Percentiles rank a stretch among this genome's conserved stretches.
Evolutionary conservation across 257 asterid genomes (phyloP).

Genomic region (Galeopsis tetrahit): DNA sequence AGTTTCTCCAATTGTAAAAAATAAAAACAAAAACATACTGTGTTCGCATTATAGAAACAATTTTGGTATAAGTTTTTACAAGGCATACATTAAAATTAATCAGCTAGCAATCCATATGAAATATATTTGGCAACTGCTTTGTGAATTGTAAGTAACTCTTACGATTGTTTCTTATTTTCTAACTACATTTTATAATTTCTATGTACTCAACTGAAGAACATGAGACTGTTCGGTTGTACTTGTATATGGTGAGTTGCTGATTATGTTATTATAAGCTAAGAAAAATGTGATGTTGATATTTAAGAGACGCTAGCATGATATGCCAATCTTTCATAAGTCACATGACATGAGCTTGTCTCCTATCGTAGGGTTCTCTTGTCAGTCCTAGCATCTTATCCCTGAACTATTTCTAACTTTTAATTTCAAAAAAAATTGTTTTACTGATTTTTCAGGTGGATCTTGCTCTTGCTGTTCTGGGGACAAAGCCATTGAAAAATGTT

Average conservation of each 20-base stretch:
- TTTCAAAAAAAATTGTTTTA: slow-evolving; percentile 16
- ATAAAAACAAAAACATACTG: neutral
- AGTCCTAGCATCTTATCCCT: slow-evolving; percentile 34
- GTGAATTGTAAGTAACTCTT: neutral
- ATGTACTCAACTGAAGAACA: neutral
- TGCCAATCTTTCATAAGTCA: slow-evolving; percentile 86
- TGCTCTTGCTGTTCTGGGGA: slow-evolving; percentile 81
- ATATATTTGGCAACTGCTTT: neutral
- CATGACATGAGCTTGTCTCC: slow-evolving; percentile 79
- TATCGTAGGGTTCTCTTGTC: slow-evolving; percentile 77
- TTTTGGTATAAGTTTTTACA: too few species aligned
- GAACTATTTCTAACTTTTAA: neutral
- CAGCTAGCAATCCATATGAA: too few species aligned
- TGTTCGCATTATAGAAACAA: too few species aligned
- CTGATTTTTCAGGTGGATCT: slow-evolving; percentile 65
- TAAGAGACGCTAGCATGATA: slow-evolving; percentile 70
- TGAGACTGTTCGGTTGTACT: neutral
- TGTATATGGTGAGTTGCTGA: slow-evolving; percentile 1
- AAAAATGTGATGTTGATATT: slow-evolving; percentile 29
- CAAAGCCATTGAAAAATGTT: slow-evolving; percentile 75
- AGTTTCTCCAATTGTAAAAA: slow-evolving; percentile 1
- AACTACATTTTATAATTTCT: neutral
- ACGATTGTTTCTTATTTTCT: neutral
- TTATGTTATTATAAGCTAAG: slow-evolving; percentile 15
- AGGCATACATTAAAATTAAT: too few species aligned